Conservation (phyloP, 495 filamentous ascomycete species). For the Xylaria acuta region DNA sequence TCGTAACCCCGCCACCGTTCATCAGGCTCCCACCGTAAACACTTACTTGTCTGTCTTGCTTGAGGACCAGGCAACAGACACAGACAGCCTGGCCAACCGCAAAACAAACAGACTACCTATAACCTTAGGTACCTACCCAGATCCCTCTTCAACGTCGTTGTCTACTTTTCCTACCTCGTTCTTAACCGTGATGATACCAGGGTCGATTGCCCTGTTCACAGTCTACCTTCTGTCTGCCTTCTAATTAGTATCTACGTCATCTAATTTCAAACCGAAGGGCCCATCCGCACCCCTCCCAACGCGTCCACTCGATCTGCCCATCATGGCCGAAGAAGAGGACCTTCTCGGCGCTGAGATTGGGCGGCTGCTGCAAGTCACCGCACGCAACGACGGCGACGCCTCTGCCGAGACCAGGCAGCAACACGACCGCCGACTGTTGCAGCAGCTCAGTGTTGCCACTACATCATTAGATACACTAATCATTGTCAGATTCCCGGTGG, state of each 20-base stretch:
- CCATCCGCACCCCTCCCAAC: background rate
- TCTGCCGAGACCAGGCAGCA: constrained; percentile 28
- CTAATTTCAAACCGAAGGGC: background rate
- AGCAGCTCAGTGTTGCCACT: constrained; percentile 42
- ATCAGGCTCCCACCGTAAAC: constrained; percentile 13
- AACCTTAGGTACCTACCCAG: background rate
- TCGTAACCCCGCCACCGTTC: constrained; percentile 1
- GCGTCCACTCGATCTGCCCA: background rate
- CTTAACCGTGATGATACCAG: background rate
- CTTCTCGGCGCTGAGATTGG: background rate
- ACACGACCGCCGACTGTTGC: constrained; percentile 24
- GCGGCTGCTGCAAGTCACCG: background rate
- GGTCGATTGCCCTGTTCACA: background rate
- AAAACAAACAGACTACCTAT: background rate
- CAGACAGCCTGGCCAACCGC: background rate
- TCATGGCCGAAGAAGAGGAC: background rate
- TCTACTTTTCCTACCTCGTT: background rate
- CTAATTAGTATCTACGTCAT: background rate
- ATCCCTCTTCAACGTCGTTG: background rate
- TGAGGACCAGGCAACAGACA: background rate
- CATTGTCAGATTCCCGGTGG: constrained; percentile 56
- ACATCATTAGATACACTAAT: constrained; percentile 60
- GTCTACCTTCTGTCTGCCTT: background rate
- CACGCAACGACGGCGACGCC: background rate
- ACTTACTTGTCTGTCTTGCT: background rate